phyloP scores from a whole-genome alignment of 129 eudicot genomes.

The Flaveria robusta region DNA sequence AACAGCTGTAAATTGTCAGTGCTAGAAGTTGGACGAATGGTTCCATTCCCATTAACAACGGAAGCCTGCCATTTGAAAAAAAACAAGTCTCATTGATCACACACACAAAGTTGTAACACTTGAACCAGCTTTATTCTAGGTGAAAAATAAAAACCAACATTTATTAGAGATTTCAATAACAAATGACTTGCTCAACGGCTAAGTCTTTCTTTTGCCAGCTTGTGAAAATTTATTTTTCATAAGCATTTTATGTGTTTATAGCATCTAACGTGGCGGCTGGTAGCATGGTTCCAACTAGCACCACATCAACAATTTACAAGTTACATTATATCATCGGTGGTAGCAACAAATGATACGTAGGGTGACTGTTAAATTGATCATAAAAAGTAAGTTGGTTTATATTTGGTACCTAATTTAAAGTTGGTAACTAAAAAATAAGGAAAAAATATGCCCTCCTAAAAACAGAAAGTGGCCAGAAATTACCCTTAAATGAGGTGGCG shows the following conservation, averaged over 20 bases:
- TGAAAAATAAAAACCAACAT: background rate
- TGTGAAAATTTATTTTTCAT: background rate
- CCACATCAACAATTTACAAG: background rate
- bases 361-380: background rate
- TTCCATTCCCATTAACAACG: slow-evolving; percentile 27
- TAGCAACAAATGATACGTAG: background rate
- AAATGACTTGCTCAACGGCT: background rate
- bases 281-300: background rate
- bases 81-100: slow-evolving; percentile 1
- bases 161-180: background rate
- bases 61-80: slow-evolving; percentile 36
- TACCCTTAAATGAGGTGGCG: slow-evolving; percentile 47
- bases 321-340: background rate
- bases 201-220: background rate
- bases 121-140: background rate
- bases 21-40: slow-evolving; percentile 27
- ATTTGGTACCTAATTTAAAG: background rate
- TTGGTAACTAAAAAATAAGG: background rate
- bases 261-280: too few relatives aligned
- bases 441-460: background rate
- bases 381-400: background rate
- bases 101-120: background rate
- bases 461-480: background rate
- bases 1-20: slow-evolving; percentile 30
- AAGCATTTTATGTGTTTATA: background rate